Evolutionary conservation across 495 filamentous ascomycete species (phyloP).

Genomic region (Aspergillus taichungensis): DNA sequence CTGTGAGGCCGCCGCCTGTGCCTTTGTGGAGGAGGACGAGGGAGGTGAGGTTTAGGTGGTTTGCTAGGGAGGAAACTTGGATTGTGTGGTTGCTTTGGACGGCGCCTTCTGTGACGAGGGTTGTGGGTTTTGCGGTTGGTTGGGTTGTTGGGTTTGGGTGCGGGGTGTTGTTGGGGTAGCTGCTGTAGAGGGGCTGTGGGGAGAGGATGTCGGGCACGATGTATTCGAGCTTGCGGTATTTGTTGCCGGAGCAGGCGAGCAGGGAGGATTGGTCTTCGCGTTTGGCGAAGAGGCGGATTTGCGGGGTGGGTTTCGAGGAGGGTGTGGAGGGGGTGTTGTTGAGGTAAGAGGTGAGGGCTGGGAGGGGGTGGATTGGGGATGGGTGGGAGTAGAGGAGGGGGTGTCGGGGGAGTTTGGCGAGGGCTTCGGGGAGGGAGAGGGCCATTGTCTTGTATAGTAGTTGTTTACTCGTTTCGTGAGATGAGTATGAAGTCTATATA

Average conservation of each 20-base stretch:
- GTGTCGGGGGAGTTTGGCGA: conserved; percentile 24
- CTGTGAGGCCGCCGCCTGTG: conserved; percentile 19
- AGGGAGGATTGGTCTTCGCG: conserved; percentile 33
- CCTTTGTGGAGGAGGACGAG: conserved; percentile 22
- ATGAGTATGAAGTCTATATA: not conserved
- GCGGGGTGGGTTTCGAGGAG: conserved; percentile 5
- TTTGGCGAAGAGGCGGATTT: conserved; percentile 26
- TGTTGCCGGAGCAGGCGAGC: conserved; percentile 32
- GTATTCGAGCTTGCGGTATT: conserved; percentile 39
- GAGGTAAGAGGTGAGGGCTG: conserved; percentile 12
- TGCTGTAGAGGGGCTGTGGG: conserved; percentile 6
- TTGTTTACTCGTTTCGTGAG: not conserved
- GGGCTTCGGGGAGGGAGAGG: conserved; percentile 15
- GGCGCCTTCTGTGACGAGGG: conserved; percentile 33
- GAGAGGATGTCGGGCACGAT: conserved; percentile 30
- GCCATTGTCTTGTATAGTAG: conserved; percentile 2
- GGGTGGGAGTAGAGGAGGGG: conserved; percentile 23
- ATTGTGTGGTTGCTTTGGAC: conserved; percentile 37
- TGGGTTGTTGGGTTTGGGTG: not conserved
- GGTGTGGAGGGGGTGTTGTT: not conserved
- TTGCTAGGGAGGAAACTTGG: conserved; percentile 27
- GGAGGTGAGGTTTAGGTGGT: conserved; percentile 18
- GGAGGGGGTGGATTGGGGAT: conserved; percentile 28
- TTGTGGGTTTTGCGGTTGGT: conserved; percentile 12
- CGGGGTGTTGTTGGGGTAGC: not conserved